Base-by-base conservation (phyloP, 306 rosid species). In the Alnus glutinosa region DNA sequence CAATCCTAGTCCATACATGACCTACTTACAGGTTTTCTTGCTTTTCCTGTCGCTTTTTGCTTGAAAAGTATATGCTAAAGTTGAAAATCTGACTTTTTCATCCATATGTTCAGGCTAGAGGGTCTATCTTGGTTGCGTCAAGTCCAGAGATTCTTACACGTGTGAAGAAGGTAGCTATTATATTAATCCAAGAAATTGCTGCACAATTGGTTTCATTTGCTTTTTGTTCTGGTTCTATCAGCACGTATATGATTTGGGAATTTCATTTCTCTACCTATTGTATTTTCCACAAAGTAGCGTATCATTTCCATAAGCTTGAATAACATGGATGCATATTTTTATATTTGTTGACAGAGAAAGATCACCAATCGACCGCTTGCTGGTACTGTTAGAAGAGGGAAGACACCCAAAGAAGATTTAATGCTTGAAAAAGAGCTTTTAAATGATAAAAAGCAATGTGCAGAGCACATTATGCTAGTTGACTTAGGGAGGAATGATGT, bases 401-500 rank as follows among this genome's bases (percentile, higher is more conserved):
- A 93, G 87, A 89, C 99, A 72, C 89, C 86, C 9, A 80, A 91
- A 80, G 99, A 95, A 81, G 99, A 95, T 85, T 4, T 71, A 9
- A 85, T 90, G 93, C 72, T 93, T 88, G 98, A 95, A 89, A 82
- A 85, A 71, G 92, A 93, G 62, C 98, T 93, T 76, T 81, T 95
- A 84, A 89, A 81, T 54, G 98, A 95, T 83, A 90, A 85, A 77
- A 95, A 95, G 88, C 99, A 95, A 83, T 78, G 92, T 50, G 98
- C 99, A 9, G 99, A 93, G 86, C 99, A 95, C 50, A 89, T 89
- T 68, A 95, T 93, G 99, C 87, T 93, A 15, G 99, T 95, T 79
- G 99, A 95, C 79, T 85, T 93, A 88, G 99, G 99, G 59, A 90
- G 99, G 85, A 95, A 93, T 82, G 98, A 95, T 54, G 99, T 95